Conservation (phyloP, 176 grass and related monocot genomes). For the Oryza brachyantha region DNA sequence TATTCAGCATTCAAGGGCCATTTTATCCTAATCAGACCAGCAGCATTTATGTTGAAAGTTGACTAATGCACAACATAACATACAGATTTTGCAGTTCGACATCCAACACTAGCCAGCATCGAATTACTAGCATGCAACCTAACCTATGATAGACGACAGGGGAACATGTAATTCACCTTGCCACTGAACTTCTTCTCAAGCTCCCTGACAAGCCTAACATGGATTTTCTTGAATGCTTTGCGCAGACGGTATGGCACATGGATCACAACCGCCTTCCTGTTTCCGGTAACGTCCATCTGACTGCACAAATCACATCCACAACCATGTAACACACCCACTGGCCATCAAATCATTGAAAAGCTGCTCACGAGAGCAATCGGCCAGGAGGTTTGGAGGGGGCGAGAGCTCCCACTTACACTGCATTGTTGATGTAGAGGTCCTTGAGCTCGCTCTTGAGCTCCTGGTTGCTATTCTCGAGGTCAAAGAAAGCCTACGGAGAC, state of each 20-base stretch:
- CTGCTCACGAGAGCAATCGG: not conserved
- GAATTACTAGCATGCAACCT: not conserved
- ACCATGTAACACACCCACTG: not conserved
- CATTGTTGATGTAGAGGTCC: constrained; percentile 55
- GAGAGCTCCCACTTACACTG: constrained; percentile 8
- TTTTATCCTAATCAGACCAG: not conserved
- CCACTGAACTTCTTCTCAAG: constrained; percentile 72
- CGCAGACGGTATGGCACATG: constrained; percentile 53
- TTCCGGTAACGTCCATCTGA: constrained; percentile 49
- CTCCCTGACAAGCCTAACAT: constrained; percentile 55
- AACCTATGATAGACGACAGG: not conserved
- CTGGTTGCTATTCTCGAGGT: constrained; percentile 25
- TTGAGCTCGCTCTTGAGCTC: constrained; percentile 64
- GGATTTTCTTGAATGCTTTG: constrained; percentile 60
- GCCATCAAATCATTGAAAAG: not conserved
- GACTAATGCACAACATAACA: not conserved
- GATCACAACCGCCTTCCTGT: constrained; percentile 50
- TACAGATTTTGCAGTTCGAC: not conserved
- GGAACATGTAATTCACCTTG: constrained; percentile 27
- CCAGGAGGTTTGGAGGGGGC: too few species aligned
- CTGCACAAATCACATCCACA: constrained; percentile 17
- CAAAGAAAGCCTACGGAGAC: not conserved
- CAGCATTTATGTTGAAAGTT: not conserved
- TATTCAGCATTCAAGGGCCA: not conserved
- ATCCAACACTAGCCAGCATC: not conserved